These are phyloP conservation scores for Aspergillus hancockii DNA, from an alignment of 495 filamentous ascomycete species.

Conservation along the genomic window DNA sequence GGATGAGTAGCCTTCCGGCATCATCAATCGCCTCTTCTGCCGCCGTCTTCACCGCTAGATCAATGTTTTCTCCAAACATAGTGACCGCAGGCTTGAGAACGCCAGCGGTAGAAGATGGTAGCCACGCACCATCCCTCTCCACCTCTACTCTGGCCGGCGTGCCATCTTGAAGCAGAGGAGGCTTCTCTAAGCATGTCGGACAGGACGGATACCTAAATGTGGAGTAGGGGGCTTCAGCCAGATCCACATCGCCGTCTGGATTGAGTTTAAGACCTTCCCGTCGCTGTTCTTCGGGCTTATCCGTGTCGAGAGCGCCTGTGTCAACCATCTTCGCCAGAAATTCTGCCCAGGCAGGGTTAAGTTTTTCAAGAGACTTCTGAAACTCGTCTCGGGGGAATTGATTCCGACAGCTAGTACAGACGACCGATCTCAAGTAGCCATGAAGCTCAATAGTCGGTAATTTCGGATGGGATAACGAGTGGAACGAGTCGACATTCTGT, in stretches of 20 bases:
- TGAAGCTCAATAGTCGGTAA: constrained; percentile 83
- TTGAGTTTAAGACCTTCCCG: constrained; percentile 77
- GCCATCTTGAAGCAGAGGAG: constrained; percentile 62
- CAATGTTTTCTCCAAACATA: constrained; percentile 94
- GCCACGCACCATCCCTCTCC: constrained; percentile 82
- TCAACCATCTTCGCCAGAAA: constrained; percentile 72
- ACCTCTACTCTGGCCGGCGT: constrained; percentile 60
- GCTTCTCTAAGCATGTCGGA: constrained; percentile 70
- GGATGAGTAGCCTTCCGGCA: constrained; percentile 70
- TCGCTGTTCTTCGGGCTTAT: constrained; percentile 69
- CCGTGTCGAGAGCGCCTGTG: constrained; percentile 72
- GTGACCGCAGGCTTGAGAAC: constrained; percentile 88
- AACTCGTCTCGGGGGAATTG: constrained; percentile 69
- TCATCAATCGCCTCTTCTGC: constrained; percentile 80
- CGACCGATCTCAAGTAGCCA: constrained; percentile 78
- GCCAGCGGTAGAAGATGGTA: constrained; percentile 65
- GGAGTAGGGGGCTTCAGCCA: constrained; percentile 83
- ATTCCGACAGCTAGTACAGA: constrained; percentile 76
- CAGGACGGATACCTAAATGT: constrained; percentile 92
- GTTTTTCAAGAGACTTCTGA: constrained; percentile 68
- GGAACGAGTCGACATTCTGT: constrained; percentile 97
- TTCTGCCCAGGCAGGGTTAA: constrained; percentile 86
- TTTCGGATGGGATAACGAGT: constrained; percentile 72
- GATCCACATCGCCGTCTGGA: constrained; percentile 91
- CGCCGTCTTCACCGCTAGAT: constrained; percentile 61